These are phyloP conservation scores for Penicillium waksmanii DNA, from an alignment of 495 filamentous ascomycete species.

Conservation along the genomic window DNA sequence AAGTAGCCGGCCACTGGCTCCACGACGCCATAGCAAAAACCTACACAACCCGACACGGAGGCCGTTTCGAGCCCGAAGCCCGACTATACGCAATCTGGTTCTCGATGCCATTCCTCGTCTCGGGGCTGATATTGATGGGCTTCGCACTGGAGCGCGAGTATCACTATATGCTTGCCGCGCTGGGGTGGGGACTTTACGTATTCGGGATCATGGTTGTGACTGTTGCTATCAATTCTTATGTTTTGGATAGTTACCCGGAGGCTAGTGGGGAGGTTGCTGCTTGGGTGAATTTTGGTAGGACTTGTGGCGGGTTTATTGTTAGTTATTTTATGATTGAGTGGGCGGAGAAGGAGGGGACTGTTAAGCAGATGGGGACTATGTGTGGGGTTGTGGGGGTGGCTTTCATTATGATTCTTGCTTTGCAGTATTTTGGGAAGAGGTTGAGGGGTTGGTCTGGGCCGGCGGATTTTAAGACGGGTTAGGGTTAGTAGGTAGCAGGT, in stretches of 20 bases:
- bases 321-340: conserved; percentile 56
- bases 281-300: conserved; percentile 54
- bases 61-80: conserved; percentile 62
- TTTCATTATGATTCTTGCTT: conserved; percentile 42
- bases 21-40: conserved; percentile 55
- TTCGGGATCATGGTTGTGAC: conserved; percentile 69
- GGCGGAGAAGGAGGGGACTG: conserved; percentile 32
- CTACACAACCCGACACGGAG: conserved; percentile 53
- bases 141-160: conserved; percentile 55
- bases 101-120: conserved; percentile 52
- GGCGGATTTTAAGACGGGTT: conserved; percentile 23
- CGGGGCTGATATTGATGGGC: conserved; percentile 57
- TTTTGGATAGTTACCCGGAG: conserved; percentile 62
- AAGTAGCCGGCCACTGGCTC: conserved; percentile 60
- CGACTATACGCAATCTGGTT: conserved; percentile 52
- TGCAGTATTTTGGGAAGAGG: conserved; percentile 51
- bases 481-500: not conserved
- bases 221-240: conserved; percentile 61
- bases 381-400: conserved; percentile 46
- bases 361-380: conserved; percentile 54
- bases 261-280: conserved; percentile 58
- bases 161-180: conserved; percentile 58
- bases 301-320: conserved; percentile 52
- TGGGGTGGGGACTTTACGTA: conserved; percentile 60
- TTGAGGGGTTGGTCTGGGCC: conserved; percentile 37